Base-by-base conservation (phyloP, 192 early-diverging fungal species). In the Umbelopsis vinacea region DNA sequence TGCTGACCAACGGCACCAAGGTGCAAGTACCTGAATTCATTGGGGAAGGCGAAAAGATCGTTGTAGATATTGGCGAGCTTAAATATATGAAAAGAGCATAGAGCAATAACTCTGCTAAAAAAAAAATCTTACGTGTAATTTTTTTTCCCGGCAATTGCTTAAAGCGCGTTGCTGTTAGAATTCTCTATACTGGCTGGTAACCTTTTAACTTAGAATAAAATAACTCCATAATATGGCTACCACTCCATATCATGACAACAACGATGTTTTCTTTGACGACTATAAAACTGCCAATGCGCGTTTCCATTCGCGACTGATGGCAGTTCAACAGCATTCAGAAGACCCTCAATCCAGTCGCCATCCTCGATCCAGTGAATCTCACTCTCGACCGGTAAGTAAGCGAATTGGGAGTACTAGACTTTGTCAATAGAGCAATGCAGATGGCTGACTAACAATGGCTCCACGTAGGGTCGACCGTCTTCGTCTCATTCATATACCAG, bases 1-100 rank as follows among this genome's bases (percentile, higher is more conserved):
- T 76, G 17, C 78, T 95, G 15, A 84, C 86, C 22, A 89, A 89
- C 52, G 92, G 90, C 6, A 85, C 83, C 33, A 83, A 78, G 46
- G 83, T 96, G 17, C 81, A 81, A 74, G 91, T 96, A 9, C 95
- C 95, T 12, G 89, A 92, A 73, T 95, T 95, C 87, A 85, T 95
- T 29, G 88, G 91, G 72, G 78, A 81, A 14, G 93, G 93, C 29
- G 95, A 96, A 43, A 82, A 76, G 48, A 86, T 96, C 22, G 54
- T 91, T 2, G 87, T 96, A 26, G 90, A 95, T 79, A 76, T 93
- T 14, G 80, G 87, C 21, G 80, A 86, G 15, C 72, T 84, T 33
- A 83, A 80, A 33, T 95, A 95, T 54, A 70, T 92, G 15, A 82
- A 84, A 23, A 83, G 92, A 22, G 91, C 85, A 57, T 81, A 70